Evolutionary conservation across 768 basidiomycete species (phyloP), one percentile per base, ranked within the genome.

Genomic region (Leccinum pellstonianum): DNA sequence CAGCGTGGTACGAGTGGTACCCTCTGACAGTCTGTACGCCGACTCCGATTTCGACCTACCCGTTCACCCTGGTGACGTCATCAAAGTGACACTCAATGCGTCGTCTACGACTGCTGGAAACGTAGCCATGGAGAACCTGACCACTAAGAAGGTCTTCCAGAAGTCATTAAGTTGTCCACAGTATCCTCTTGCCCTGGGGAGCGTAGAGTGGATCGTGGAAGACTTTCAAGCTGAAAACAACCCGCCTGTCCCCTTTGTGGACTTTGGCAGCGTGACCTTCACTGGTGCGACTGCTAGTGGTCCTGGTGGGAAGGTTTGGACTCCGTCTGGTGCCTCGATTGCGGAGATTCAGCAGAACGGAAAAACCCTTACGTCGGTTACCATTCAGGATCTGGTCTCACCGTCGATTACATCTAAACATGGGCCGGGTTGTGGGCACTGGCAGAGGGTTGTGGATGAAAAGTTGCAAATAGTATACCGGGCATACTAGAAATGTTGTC

Each of bases 1-100:
- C 33, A 68, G 68, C 64, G 52, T 69, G 66, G 68, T 68, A 60
- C 47, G 63, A 69, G n/a, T 70, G 62, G 68, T 61, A 48, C 57
- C 64, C 69, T 56, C 4, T n/a, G n/a, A n/a, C n/a, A n/a, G n/a
- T n/a, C n/a, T 11, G 33, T 33, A 33, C 12, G 33, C 33, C 33
- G 12, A 33, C 12, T 33, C 33, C 33, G 12, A 33, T 33, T 33
- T 33, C 33, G 33, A 33, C 33, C 33, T 33, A 12, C 33, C 33
- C 33, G 5, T 33, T 33, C 4, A 33, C 12, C 33, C 11, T 33
- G 31, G 31, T 33, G 31, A 70, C 10, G 53, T 58, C n/a, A 60
- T 71, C 23, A 55, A 3, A 25, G n/a, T 55, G 21, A 66, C 62
- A 5, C 60, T 70, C 47, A 59, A 53, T 29, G 64, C 66, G 7